phyloP scores from a whole-genome alignment of 495 filamentous ascomycete genomes.

The Trichoderma gamsii region DNA sequence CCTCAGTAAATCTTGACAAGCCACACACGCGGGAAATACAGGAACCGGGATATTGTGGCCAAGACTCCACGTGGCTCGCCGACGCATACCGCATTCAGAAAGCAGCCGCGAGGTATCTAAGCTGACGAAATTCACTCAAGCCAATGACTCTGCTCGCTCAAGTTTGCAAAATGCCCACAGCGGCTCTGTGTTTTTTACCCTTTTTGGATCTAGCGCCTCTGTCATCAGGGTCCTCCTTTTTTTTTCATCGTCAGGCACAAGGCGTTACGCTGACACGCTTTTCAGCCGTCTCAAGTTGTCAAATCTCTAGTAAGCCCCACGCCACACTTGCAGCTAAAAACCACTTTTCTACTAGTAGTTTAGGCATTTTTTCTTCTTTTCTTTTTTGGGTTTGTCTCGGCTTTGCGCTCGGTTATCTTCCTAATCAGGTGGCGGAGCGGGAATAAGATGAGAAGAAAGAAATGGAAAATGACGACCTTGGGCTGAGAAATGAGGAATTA shows the following conservation, averaged over 20 bases:
- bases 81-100: conserved; percentile 9
- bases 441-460: background rate
- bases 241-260: background rate
- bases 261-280: background rate
- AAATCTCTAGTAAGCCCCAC: no score
- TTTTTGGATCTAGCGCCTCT: no score
- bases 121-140: background rate
- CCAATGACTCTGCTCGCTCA: background rate
- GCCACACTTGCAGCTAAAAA: no score
- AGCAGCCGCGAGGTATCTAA: background rate
- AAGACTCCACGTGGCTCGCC: conserved; percentile 10
- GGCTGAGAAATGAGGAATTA: background rate
- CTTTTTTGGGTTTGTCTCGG: background rate
- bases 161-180: background rate
- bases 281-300: no score
- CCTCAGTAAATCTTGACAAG: background rate
- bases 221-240: background rate
- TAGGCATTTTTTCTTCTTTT: no score
- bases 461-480: background rate
- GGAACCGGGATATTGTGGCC: background rate
- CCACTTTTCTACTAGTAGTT: no score
- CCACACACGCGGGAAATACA: background rate
- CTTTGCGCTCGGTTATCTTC: background rate
- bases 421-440: background rate
- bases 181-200: background rate